Evolutionary conservation across 352 stramenopile species (phyloP).

Genomic region (Phytophthora syringae): DNA sequence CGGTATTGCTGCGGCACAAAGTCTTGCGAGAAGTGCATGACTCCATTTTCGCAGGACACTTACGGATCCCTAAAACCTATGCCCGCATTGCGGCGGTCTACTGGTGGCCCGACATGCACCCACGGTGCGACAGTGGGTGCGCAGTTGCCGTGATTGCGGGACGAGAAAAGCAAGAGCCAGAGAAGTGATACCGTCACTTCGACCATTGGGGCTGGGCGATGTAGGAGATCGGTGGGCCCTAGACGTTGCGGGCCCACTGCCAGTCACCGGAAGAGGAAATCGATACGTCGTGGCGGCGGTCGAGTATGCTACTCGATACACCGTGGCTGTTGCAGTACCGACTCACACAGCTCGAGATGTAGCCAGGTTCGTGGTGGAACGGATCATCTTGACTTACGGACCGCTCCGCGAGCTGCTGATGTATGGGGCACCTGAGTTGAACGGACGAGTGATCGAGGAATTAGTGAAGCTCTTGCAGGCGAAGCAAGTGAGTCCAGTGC

Average conservation of each 20-base stretch:
- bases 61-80: background rate
- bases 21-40: background rate
- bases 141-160: background rate
- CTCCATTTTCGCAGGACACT: background rate
- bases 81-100: background rate
- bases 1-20: background rate
- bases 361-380: background rate
- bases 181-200: background rate
- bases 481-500: background rate
- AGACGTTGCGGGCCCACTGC: background rate
- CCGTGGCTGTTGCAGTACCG: background rate
- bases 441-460: background rate
- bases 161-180: background rate
- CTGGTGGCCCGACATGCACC: background rate
- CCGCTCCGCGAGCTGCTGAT: slow-evolving; percentile 4
- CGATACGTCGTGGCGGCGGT: background rate
- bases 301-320: background rate
- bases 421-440: slow-evolving; percentile 10
- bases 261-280: too few relatives aligned
- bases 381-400: slow-evolving; percentile 1
- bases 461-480: background rate
- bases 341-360: background rate
- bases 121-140: background rate
- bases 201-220: background rate
- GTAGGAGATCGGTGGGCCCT: background rate